Evolutionary conservation across 768 basidiomycete species (phyloP).

Genomic region (Boletus rubropictus): DNA sequence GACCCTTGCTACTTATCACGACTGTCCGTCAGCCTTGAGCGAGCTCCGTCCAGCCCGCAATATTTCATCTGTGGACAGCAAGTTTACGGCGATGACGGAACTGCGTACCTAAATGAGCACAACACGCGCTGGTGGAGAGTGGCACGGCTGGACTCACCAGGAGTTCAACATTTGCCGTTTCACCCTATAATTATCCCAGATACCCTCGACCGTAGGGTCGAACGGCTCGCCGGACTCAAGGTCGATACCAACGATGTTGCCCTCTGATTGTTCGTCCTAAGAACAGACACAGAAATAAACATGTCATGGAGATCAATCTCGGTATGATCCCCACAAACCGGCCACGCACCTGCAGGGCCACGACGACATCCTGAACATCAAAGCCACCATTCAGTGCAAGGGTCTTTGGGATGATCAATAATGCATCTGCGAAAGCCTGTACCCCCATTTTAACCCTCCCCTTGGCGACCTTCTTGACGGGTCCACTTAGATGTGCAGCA

Average conservation of each 20-base stretch:
- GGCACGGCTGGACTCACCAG: conserved; percentile 50
- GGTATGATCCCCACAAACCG: conserved; percentile 1
- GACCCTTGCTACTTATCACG: conserved; percentile 31
- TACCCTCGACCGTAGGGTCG: conserved; percentile 91
- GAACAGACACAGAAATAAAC: neutral
- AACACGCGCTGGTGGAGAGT: conserved; percentile 14
- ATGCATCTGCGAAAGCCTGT: conserved; percentile 91
- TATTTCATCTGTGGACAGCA: conserved; percentile 95
- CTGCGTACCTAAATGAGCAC: conserved; percentile 37
- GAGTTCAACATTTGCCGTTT: conserved; percentile 99
- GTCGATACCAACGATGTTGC: conserved; percentile 89
- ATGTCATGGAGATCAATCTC: conserved; percentile 11
- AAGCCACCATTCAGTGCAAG: conserved; percentile 93
- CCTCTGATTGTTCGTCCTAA: conserved; percentile 90
- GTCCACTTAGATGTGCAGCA: conserved; percentile 72
- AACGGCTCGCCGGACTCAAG: conserved; percentile 92
- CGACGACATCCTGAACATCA: conserved; percentile 93
- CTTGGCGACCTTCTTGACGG: conserved; percentile 80
- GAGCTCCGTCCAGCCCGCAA: conserved; percentile 84
- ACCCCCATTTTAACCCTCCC: conserved; percentile 97
- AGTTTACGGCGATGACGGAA: conserved; percentile 91
- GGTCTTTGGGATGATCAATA: conserved; percentile 94
- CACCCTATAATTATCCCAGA: conserved; percentile 99
- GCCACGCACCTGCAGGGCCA: conserved; percentile 73
- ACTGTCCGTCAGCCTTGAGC: conserved; percentile 72